Evolutionary conservation across 2,329 filamentous ascomycete genomes (phyloP).

Genomic region (Drechslerella dactyloides): DNA sequence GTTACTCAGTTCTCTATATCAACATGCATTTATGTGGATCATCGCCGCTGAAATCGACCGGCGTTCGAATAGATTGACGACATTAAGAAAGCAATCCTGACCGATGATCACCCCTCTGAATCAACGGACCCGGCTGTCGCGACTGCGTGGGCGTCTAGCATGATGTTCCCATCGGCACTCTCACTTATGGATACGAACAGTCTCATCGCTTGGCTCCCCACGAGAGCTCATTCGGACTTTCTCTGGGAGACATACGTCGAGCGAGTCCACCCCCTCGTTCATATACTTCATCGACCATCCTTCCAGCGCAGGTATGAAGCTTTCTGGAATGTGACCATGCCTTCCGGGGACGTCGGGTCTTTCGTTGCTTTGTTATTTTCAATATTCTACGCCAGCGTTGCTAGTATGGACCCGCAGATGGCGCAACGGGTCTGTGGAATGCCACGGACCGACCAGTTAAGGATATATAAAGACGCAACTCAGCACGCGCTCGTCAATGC

Average conservation of each 20-base stretch:
- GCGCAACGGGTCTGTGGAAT: slow-evolving; percentile 38
- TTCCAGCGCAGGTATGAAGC: slow-evolving; percentile 37
- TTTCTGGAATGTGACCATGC: slow-evolving; percentile 37
- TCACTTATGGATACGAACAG: slow-evolving; percentile 32
- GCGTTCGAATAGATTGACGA: slow-evolving; percentile 33
- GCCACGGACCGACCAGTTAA: slow-evolving; percentile 38
- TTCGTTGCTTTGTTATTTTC: slow-evolving; percentile 42
- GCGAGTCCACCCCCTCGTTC: slow-evolving; percentile 36
- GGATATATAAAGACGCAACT: slow-evolving; percentile 42
- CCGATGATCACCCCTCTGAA: slow-evolving; percentile 17
- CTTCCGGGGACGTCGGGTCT: slow-evolving; percentile 30
- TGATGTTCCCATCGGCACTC: slow-evolving; percentile 42
- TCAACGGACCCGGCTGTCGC: slow-evolving; percentile 8
- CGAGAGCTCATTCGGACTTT: slow-evolving; percentile 43
- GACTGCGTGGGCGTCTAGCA: slow-evolving; percentile 41
- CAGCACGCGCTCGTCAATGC: slow-evolving; percentile 44
- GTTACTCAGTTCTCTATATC: background rate
- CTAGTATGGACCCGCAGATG: slow-evolving; percentile 42
- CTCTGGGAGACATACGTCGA: slow-evolving; percentile 43
- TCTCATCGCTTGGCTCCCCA: slow-evolving; percentile 32
- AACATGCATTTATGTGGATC: background rate
- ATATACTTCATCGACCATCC: slow-evolving; percentile 37
- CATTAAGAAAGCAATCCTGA: slow-evolving; percentile 43
- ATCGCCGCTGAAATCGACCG: background rate
- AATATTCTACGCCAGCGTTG: slow-evolving; percentile 37